Conservation (phyloP, 306 rosid genomes). For the barrel medic (Medicago truncatula) region DNA sequence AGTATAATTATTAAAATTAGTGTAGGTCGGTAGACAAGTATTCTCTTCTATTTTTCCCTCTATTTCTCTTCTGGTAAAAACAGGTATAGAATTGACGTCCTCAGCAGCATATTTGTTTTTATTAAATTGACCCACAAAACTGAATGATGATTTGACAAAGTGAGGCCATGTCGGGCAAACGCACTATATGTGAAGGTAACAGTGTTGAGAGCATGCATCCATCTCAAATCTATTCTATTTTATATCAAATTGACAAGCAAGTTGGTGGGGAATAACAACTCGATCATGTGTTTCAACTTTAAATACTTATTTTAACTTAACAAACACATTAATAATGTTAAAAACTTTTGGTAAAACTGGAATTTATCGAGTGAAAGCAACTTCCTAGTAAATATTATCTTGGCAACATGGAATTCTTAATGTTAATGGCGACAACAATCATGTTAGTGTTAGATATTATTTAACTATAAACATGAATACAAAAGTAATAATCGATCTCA, state of each 20-base stretch:
- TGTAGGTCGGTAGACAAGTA: conserved; percentile 26
- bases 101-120: conserved; percentile 11
- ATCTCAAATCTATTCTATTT: conserved; percentile 24
- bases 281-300: conserved; percentile 20
- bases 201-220: conserved; percentile 32
- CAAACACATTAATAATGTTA: neutral
- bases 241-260: conserved; percentile 31
- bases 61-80: conserved; percentile 3
- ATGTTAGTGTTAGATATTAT: neutral
- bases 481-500: neutral
- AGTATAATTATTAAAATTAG: neutral
- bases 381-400: neutral
- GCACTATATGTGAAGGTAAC: conserved; percentile 20
- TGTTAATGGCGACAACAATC: neutral
- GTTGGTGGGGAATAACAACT: conserved; percentile 22
- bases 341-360: neutral
- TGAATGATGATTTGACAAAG: conserved; percentile 27
- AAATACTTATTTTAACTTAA: neutral
- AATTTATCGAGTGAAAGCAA: neutral
- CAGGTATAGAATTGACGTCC: conserved; percentile 37
- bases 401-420: neutral
- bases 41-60: neutral
- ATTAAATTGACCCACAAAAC: conserved; percentile 36
- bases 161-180: conserved; percentile 23
- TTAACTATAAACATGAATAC: neutral